Base-by-base conservation (phyloP, 108 stramenopile genomes). In the Aurantiochytrium sp. region DNA sequence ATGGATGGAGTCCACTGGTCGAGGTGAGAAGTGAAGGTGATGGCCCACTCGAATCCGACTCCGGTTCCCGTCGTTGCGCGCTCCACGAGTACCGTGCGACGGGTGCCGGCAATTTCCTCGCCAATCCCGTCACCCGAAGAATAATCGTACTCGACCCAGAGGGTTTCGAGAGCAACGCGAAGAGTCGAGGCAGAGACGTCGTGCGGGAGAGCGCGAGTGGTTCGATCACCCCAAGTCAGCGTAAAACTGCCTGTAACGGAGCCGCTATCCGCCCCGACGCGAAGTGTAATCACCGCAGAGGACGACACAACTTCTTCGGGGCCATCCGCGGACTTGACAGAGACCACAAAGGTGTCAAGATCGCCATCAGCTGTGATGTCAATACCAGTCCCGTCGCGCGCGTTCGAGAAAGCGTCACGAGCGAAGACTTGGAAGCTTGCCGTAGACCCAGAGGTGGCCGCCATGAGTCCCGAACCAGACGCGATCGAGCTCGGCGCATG, bases 321-420 rank as follows among this genome's bases (percentile, higher is more conserved):
- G 21, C 93, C 95, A 59, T 72, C 91, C n/a, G 95, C 91, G 8
- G 94, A 92, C 14, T 87, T 83, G 5, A 95, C 90, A 35, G 92
- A 91, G 28, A 95, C 90, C 19, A 96, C 60, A 92, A 96, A 96
- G 19, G 90, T 88, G 89, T 96, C 96, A 18, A 93, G 93, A 60
- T 72, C 90, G 5, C 96, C 96, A 58, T 95, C 93, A 5, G 94
- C 94, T 60, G 83, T 90, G 88, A 92, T 94, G 14, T 21, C 60
- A 16, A 94, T 92, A 60, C 60, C 88, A 87, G 58, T 53, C 42
- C 91, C 91, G 0, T n/a, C 43, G 45, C 95, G 90, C 44, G 95
- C 59, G 88, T 97, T 97, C 25, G 95, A 96, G 90, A 96, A 97
- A 53, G 93, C 92, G 90, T 97, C 96, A 21, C 95, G 89, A 8